phyloP scores from a whole-genome alignment of 2,329 filamentous ascomycete genomes.

The Pseudopyrenochaeta lycopersici region DNA sequence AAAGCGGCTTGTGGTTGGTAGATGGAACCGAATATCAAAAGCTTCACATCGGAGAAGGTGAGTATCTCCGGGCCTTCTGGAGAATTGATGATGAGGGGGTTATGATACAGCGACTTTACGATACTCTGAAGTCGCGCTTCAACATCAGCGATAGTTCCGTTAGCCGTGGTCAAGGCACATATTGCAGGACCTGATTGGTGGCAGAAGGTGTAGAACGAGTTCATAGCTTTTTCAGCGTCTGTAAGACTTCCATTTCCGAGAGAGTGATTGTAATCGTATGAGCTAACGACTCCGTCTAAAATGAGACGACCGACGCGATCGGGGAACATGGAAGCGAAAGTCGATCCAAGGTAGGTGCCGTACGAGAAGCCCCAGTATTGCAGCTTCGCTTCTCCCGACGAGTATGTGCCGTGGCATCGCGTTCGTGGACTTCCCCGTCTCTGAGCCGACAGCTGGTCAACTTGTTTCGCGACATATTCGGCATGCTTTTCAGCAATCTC shows the following conservation, averaged over 20 bases:
- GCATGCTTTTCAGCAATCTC: slow-evolving; percentile 57
- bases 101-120: slow-evolving; percentile 49
- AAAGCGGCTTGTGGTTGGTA: slow-evolving; percentile 49
- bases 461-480: slow-evolving; percentile 37
- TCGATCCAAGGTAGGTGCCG: slow-evolving; percentile 54
- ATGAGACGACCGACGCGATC: slow-evolving; percentile 45
- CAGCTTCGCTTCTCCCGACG: slow-evolving; percentile 37
- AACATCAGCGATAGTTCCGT: slow-evolving; percentile 46
- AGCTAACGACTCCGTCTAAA: slow-evolving; percentile 58
- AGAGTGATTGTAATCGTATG: slow-evolving; percentile 44
- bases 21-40: slow-evolving; percentile 46
- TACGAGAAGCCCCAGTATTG: slow-evolving; percentile 60
- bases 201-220: slow-evolving; percentile 57
- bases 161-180: slow-evolving; percentile 52
- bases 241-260: slow-evolving; percentile 52
- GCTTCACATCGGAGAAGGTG: slow-evolving; percentile 52
- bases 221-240: slow-evolving; percentile 56
- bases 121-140: slow-evolving; percentile 44
- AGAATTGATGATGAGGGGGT: slow-evolving; percentile 50
- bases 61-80: slow-evolving; percentile 43
- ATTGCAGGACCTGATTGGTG: slow-evolving; percentile 49
- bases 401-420: slow-evolving; percentile 1
- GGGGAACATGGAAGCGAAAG: slow-evolving; percentile 51
- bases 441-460: slow-evolving; percentile 1
- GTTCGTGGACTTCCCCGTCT: background rate